Evolutionary conservation across 192 early-diverging fungal genomes (phyloP).

Genomic region (Ambispora gerdemannii): DNA sequence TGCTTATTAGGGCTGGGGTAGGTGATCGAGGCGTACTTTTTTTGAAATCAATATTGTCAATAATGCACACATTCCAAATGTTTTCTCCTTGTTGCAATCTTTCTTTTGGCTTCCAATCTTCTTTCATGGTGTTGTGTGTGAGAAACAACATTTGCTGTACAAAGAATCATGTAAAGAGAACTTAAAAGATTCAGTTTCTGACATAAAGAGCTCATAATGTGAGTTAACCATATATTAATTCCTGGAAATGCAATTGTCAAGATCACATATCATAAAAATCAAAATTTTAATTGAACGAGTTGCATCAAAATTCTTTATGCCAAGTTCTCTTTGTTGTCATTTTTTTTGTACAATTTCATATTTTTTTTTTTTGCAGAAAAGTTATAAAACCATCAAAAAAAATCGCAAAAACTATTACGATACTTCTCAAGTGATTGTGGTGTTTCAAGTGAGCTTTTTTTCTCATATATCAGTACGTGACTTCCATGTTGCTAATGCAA

Average conservation of each 20-base stretch:
- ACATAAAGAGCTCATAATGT: conserved; percentile 10
- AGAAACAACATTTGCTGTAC: not conserved
- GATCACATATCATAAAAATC: conserved; percentile 12
- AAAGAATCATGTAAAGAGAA: conserved; percentile 8
- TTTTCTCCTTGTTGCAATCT: too few relatives aligned
- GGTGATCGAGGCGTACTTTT: too few relatives aligned
- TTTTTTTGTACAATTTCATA: conserved; percentile 10
- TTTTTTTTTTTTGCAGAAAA: conserved; percentile 12
- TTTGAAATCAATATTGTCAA: too few relatives aligned
- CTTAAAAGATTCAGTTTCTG: not conserved
- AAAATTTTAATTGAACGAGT: not conserved
- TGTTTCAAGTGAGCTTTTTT: conserved; percentile 7
- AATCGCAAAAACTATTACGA: not conserved
- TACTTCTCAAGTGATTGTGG: not conserved
- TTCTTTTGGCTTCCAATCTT: too few relatives aligned
- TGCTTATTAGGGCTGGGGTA: too few relatives aligned
- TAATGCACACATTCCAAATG: too few relatives aligned
- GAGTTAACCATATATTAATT: conserved; percentile 20
- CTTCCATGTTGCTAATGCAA: not conserved
- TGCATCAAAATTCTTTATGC: not conserved
- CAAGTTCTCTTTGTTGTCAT: not conserved
- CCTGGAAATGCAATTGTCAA: conserved; percentile 6
- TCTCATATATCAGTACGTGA: not conserved
- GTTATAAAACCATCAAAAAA: conserved; percentile 20
- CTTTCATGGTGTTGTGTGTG: not conserved